Evolutionary conservation across 1,284 basidiomycete species (phyloP).

Genomic region (Pyrrhoderma noxium): DNA sequence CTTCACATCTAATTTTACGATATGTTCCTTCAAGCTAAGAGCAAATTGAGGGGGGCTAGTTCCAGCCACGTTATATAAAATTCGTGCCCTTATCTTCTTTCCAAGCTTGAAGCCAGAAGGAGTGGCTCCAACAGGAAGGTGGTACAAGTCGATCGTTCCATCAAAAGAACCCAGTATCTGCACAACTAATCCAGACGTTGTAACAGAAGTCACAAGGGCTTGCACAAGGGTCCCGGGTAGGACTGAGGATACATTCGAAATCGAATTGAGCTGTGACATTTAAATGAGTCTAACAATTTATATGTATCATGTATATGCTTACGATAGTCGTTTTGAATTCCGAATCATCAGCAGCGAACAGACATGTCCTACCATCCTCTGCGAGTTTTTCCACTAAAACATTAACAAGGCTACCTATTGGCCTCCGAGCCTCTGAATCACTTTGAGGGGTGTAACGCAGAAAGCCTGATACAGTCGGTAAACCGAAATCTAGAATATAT

Average conservation of each 20-base stretch:
- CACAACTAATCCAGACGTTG: slow-evolving; percentile 76
- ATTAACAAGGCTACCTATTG: slow-evolving; percentile 60
- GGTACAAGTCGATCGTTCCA: slow-evolving; percentile 82
- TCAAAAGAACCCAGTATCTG: slow-evolving; percentile 93
- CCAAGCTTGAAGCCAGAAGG: slow-evolving; percentile 67
- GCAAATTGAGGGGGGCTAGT: slow-evolving; percentile 73
- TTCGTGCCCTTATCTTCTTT: slow-evolving; percentile 81
- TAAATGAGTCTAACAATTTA: slow-evolving; percentile 3
- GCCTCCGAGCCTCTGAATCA: slow-evolving; percentile 34
- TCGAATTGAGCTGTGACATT: slow-evolving; percentile 52
- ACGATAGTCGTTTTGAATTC: slow-evolving; percentile 47
- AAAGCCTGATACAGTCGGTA: slow-evolving; percentile 72
- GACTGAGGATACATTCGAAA: slow-evolving; percentile 74
- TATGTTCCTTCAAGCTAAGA: slow-evolving; percentile 70
- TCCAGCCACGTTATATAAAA: slow-evolving; percentile 77
- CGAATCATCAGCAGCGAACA: slow-evolving; percentile 45
- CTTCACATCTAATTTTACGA: slow-evolving; percentile 49
- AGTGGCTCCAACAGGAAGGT: slow-evolving; percentile 50
- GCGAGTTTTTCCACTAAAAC: slow-evolving; percentile 58
- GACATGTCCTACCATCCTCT: slow-evolving; percentile 65
- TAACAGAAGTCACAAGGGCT: slow-evolving; percentile 76
- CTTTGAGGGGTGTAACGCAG: slow-evolving; percentile 57
- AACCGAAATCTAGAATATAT: slow-evolving; percentile 83
- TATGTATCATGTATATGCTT: slow-evolving; percentile 22
- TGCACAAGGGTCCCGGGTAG: slow-evolving; percentile 87